These are phyloP conservation scores for Quercus dentata DNA, from an alignment of 306 rosid genomes.

Conservation along the genomic window DNA sequence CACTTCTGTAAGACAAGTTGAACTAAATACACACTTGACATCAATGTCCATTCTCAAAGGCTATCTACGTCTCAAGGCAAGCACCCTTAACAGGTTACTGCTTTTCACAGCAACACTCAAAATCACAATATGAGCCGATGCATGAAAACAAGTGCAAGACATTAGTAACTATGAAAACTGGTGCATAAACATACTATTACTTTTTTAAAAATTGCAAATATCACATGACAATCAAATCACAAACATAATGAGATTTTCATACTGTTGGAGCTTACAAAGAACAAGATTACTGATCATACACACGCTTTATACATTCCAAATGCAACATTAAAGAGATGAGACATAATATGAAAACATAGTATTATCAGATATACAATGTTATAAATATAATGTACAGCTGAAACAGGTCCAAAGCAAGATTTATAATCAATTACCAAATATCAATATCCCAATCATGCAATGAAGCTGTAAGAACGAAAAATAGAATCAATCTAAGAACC, in stretches of 20 bases:
- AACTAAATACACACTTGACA: neutral
- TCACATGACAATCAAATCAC: neutral
- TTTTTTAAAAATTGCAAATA: neutral
- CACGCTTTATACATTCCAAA: neutral
- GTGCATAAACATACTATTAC: neutral
- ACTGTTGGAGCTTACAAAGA: neutral
- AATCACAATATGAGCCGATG: no score
- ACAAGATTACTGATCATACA: neutral
- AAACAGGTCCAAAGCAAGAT: neutral
- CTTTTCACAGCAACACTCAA: no score
- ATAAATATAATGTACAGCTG: no score
- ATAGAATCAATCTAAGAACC: conserved; percentile 3
- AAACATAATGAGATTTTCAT: neutral
- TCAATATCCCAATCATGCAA: neutral
- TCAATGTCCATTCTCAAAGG: neutral
- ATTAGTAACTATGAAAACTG: no score
- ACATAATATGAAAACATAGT: neutral
- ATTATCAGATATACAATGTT: no score
- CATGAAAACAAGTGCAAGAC: no score
- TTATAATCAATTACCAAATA: neutral
- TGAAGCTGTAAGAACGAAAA: neutral
- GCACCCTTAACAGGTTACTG: no score
- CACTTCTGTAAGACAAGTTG: neutral
- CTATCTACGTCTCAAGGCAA: no score
- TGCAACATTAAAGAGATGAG: neutral